Conservation (phyloP, 352 stramenopile species). For the Phytopythium kandeliae region DNA sequence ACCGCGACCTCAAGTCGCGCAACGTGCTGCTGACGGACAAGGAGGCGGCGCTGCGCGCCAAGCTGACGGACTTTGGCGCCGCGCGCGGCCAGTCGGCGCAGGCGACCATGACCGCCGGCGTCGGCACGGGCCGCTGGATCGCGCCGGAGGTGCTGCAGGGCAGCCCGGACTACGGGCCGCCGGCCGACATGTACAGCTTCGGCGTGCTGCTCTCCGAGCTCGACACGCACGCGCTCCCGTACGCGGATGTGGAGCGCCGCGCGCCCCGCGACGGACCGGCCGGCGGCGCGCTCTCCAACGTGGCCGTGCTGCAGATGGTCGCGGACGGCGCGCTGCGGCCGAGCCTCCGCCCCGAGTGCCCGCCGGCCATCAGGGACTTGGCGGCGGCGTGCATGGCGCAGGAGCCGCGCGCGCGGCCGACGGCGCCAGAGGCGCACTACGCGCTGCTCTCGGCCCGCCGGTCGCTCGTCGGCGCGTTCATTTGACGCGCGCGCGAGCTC, state of each 20-base stretch:
- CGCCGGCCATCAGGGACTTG: neutral
- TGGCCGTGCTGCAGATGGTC: conserved; percentile 8
- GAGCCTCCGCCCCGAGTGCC: neutral
- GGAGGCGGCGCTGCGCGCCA: conserved; percentile 1
- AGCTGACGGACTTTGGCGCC: conserved; percentile 9
- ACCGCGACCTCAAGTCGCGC: conserved; percentile 12
- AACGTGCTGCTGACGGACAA: conserved; percentile 8
- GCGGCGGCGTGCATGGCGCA: neutral
- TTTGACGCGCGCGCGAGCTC: too few relatives aligned
- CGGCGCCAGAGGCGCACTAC: neutral
- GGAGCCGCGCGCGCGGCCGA: neutral
- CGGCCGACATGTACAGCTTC: conserved; percentile 64
- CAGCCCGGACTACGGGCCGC: conserved; percentile 43
- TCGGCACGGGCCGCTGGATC: conserved; percentile 10
- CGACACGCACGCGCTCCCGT: conserved; percentile 8
- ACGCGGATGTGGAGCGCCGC: conserved; percentile 3
- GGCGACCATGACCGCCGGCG: conserved; percentile 8
- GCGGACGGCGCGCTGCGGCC: conserved; percentile 1
- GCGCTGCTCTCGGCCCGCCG: neutral
- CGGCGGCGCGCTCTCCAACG: conserved; percentile 1
- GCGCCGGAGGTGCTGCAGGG: conserved; percentile 12
- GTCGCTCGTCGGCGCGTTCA: neutral
- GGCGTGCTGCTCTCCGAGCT: conserved; percentile 45
- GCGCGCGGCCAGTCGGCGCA: neutral
- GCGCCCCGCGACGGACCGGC: too few relatives aligned